phyloP scores from a whole-genome alignment of 164 flowering plant species.

The Umbilicus rupestris region DNA sequence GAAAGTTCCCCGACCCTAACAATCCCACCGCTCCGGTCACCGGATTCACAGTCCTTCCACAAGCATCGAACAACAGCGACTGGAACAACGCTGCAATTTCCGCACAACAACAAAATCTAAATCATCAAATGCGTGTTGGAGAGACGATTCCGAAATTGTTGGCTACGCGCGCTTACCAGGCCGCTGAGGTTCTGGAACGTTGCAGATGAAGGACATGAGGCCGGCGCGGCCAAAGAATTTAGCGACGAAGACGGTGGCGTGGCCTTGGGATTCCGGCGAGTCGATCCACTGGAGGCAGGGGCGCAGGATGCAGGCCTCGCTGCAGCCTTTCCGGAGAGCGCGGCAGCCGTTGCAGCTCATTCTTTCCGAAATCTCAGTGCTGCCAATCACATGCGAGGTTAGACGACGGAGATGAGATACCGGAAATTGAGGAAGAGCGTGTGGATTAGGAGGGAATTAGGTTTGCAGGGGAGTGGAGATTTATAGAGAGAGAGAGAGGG shows the following conservation, averaged over 20 bases:
- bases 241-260: conserved; percentile 11
- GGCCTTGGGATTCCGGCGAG: conserved; percentile 4
- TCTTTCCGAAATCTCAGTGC: no score
- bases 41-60: conserved; percentile 83
- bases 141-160: no score
- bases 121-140: no score
- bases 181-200: conserved; percentile 2
- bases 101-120: no score
- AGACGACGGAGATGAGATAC: no score
- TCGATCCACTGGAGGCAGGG: conserved; percentile 11
- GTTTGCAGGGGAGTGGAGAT: no score
- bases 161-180: background rate
- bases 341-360: conserved; percentile 12
- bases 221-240: conserved; percentile 12
- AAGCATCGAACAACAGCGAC: conserved; percentile 48
- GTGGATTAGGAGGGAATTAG: no score
- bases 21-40: conserved; percentile 84
- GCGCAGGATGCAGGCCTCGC: conserved; percentile 7
- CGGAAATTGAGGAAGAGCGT: no score
- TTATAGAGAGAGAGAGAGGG: no score
- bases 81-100: background rate
- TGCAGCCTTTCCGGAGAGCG: conserved; percentile 11
- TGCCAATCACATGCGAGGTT: background rate
- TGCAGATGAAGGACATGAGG: conserved; percentile 11
- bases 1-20: conserved; percentile 76